These are phyloP conservation scores for Blastosporella zonata DNA, from an alignment of 1,284 basidiomycete species.

Conservation along the genomic window DNA sequence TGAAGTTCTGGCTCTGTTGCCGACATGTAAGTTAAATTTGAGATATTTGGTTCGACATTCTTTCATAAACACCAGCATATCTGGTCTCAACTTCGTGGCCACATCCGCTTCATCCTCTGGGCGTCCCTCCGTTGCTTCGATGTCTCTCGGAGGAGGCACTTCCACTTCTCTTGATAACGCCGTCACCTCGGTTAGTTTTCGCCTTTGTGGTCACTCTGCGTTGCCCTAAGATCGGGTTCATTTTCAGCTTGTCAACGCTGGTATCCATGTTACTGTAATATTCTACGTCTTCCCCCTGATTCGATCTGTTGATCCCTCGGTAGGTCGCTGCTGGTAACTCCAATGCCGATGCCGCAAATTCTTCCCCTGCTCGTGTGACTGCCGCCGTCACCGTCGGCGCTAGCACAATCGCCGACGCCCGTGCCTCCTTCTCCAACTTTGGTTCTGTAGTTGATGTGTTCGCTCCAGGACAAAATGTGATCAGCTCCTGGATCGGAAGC, in stretches of 20 bases:
- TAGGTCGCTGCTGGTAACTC: slow-evolving; percentile 32
- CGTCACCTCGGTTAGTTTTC: slow-evolving; percentile 14
- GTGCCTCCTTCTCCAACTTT: slow-evolving; percentile 33
- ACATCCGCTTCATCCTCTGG: slow-evolving; percentile 6
- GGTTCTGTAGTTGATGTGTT: slow-evolving; percentile 34
- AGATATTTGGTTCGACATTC: background rate
- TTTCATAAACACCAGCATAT: slow-evolving; percentile 8
- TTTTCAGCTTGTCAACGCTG: slow-evolving; percentile 17
- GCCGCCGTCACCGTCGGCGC: slow-evolving; percentile 67
- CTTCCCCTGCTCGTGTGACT: slow-evolving; percentile 34
- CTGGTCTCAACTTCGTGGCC: slow-evolving; percentile 20
- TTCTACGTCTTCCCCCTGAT: background rate
- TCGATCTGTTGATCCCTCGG: slow-evolving; percentile 30
- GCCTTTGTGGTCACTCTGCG: too few species aligned
- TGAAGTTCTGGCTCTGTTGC: slow-evolving; percentile 11
- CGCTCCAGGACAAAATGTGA: slow-evolving; percentile 33
- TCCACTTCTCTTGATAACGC: slow-evolving; percentile 18
- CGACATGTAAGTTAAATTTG: slow-evolving; percentile 16
- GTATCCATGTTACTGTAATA: slow-evolving; percentile 29
- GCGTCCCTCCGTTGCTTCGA: slow-evolving; percentile 15
- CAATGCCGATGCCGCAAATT: slow-evolving; percentile 29
- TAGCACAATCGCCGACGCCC: slow-evolving; percentile 49
- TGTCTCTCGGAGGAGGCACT: slow-evolving; percentile 18
- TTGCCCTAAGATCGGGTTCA: too few species aligned
- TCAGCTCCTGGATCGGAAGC: slow-evolving; percentile 31